A percentile compares a stretch with the other conserved stretches of the same genome.
Evolutionary conservation across 352 stramenopile genomes (phyloP).

Genomic region (Phytophthora fragariae): DNA sequence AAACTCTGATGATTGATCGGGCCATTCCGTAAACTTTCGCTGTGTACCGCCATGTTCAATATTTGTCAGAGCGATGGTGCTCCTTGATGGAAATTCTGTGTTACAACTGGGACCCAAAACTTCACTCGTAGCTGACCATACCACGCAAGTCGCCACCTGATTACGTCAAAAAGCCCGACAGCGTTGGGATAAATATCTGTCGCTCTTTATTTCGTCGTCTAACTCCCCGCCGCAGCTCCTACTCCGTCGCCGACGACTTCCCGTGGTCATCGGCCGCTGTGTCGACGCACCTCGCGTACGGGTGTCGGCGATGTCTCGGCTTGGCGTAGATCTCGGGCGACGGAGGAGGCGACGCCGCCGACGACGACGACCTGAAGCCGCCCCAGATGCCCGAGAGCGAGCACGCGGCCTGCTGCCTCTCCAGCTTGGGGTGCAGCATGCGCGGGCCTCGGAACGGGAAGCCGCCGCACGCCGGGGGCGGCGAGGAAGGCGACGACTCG

Average conservation of each 20-base stretch:
- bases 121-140: not conserved
- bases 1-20: no score
- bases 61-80: no score
- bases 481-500: not conserved
- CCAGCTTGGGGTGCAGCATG: conserved; percentile 38
- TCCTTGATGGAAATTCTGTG: no score
- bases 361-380: conserved; percentile 15
- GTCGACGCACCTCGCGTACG: not conserved
- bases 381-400: conserved; percentile 38
- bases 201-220: conserved; percentile 25
- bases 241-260: not conserved
- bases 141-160: not conserved
- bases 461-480: not conserved
- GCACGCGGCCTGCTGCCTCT: conserved; percentile 38
- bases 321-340: conserved; percentile 41
- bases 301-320: conserved; percentile 19
- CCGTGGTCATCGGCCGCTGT: not conserved
- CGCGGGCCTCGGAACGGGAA: conserved; percentile 1
- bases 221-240: not conserved
- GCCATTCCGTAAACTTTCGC: no score
- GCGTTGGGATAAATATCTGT: conserved; percentile 29
- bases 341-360: conserved; percentile 16
- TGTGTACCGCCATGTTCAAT: no score
- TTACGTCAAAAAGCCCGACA: not conserved
- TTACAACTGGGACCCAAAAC: not conserved